These are phyloP conservation scores for Lentinula sp. DNA, from an alignment of 768 basidiomycete genomes.

Conservation along the genomic window DNA sequence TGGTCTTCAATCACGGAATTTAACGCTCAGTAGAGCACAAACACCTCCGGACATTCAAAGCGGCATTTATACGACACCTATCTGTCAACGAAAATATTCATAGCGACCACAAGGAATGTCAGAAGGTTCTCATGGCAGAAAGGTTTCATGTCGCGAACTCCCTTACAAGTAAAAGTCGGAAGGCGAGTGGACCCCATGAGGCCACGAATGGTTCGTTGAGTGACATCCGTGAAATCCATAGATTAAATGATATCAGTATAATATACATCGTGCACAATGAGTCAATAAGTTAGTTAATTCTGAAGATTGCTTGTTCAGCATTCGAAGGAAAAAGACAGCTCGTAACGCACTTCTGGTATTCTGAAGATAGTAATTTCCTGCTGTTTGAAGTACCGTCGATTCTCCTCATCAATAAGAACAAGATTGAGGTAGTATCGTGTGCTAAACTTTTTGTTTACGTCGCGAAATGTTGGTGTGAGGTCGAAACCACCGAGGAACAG, in stretches of 20 bases:
- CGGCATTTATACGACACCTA: too few relatives aligned
- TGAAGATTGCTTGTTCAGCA: background rate
- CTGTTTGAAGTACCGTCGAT: conserved; percentile 96
- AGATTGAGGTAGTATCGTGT: conserved; percentile 96
- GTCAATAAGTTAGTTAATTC: background rate
- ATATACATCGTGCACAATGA: background rate
- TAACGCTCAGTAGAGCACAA: too few relatives aligned
- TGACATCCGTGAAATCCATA: background rate
- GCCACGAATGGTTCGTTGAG: background rate
- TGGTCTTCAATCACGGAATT: too few relatives aligned
- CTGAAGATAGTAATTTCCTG: conserved; percentile 92
- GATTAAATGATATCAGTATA: background rate
- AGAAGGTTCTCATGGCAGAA: too few relatives aligned
- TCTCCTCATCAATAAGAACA: conserved; percentile 97
- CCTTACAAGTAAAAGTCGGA: too few relatives aligned
- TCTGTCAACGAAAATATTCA: too few relatives aligned
- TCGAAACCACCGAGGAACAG: conserved; percentile 98
- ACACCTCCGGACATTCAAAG: too few relatives aligned
- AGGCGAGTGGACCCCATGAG: too few relatives aligned
- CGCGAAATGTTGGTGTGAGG: conserved; percentile 96
- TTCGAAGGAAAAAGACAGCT: background rate
- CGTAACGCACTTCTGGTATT: conserved; percentile 65
- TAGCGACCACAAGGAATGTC: too few relatives aligned
- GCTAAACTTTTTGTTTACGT: conserved; percentile 99
- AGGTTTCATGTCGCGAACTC: too few relatives aligned